phyloP scores from a whole-genome alignment of 306 rosid species.

The Cyclanthera cordifolia region DNA sequence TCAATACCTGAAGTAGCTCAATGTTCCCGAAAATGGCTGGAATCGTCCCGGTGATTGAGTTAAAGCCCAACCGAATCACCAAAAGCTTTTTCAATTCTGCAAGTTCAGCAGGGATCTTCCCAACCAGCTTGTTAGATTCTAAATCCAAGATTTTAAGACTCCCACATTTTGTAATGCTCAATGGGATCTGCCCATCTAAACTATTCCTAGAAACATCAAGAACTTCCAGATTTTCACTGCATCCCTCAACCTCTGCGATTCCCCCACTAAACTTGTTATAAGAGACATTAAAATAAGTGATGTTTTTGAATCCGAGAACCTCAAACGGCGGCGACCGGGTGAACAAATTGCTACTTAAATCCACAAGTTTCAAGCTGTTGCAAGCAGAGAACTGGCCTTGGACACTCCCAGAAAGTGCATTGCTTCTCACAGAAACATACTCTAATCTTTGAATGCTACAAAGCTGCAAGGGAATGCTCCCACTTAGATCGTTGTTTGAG shows the following conservation, averaged over 20 bases:
- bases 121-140: constrained; percentile 56
- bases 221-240: constrained; percentile 58
- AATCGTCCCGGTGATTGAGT: constrained; percentile 54
- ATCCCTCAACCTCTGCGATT: constrained; percentile 42
- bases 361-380: constrained; percentile 55
- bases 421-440: constrained; percentile 57
- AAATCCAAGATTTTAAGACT: constrained; percentile 57
- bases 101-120: constrained; percentile 54
- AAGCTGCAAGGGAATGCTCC: constrained; percentile 46
- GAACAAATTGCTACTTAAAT: constrained; percentile 63
- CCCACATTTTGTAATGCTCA: constrained; percentile 61
- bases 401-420: constrained; percentile 61
- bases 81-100: constrained; percentile 36
- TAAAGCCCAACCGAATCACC: constrained; percentile 67
- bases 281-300: constrained; percentile 60
- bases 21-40: constrained; percentile 56
- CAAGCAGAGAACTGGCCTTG: constrained; percentile 38
- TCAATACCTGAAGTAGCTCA: constrained; percentile 70
- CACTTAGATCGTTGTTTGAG: constrained; percentile 70
- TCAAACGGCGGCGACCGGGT: constrained; percentile 55
- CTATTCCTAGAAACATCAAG: constrained; percentile 69
- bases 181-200: constrained; percentile 72
- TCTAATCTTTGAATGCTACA: constrained; percentile 64
- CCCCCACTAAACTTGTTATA: constrained; percentile 52
- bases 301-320: constrained; percentile 47